Percentiles rank a stretch among this genome's conserved stretches.
Conservation (phyloP, 345 rosid species). For the Theobroma cacao region DNA sequence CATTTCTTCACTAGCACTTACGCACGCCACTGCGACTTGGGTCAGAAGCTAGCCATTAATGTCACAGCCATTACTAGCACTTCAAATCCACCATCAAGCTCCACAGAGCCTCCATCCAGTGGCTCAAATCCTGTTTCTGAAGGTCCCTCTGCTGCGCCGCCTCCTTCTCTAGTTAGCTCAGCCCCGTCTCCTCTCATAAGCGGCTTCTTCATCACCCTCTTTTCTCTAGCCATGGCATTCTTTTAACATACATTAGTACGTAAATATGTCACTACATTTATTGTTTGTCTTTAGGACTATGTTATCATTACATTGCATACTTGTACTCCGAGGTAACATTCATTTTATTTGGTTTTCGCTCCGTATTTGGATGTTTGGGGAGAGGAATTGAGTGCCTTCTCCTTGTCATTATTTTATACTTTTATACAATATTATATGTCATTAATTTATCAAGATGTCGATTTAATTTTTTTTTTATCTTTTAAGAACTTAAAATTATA, state of each 20-base stretch:
- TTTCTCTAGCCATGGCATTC: neutral
- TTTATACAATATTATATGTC: neutral
- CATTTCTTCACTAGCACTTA: slow-evolving; percentile 45
- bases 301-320: neutral
- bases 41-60: slow-evolving; percentile 46
- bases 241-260: neutral
- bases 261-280: neutral
- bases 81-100: neutral
- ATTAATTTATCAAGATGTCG: no score
- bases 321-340: neutral
- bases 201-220: neutral
- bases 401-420: neutral
- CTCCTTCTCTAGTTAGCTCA: slow-evolving; percentile 16
- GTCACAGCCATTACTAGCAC: slow-evolving; percentile 25
- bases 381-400: neutral
- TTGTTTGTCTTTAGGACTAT: neutral
- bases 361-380: neutral
- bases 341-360: neutral
- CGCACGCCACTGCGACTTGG: slow-evolving; percentile 39
- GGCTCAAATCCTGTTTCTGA: slow-evolving; percentile 12
- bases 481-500: no score
- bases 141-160: slow-evolving; percentile 16
- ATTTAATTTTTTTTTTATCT: neutral
- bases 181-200: neutral
- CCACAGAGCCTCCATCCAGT: neutral